Evolutionary conservation across 352 stramenopile species (phyloP), one percentile per base, ranked within the genome.

Genomic region (Globisporangium emineosum): DNA sequence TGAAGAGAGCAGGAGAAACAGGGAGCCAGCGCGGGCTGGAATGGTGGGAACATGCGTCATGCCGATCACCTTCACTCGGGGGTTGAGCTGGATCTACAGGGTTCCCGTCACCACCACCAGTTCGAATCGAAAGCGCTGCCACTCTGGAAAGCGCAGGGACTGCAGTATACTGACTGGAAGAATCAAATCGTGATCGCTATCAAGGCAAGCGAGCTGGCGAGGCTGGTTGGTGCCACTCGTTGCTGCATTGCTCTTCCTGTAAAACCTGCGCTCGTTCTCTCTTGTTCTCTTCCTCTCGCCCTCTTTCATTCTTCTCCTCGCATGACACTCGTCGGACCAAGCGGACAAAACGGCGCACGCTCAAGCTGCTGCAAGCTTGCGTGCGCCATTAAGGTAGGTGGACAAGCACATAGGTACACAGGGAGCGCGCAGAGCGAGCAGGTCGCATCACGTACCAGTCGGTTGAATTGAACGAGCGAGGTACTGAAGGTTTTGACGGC

Each of bases 391-490:
- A 17, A 37, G 19, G 32, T n/a, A 33, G 19, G 25, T 13, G 40
- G 19, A 29, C 32, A 51, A 8, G 21, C 23, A 23, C 19, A 23
- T 50, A 55, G 60, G 17, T 23, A 55, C 58, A n/a, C 49, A 58
- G 5, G n/a, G 30, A n/a, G 12, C 12, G 52, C n/a, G 30, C 52
- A 3, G 30, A 15, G 52, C 32, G 21, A 35, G 25, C 56, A 32
- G 35, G 42, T 62, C 42, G 47, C 61, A 68, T 69, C 67, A 90
- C 83, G 78, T 89, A 92, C 83, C 83, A 90, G 81, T 92, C 68
- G 83, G 77, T 90, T 85, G 79, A 90, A 92, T 88, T 80, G 81
- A 88, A 90, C 81, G 81, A 92, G 81, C 83, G 83, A 90, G 78
- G 81, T 81, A 92, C 83, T 92, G 83, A 91, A 84, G 77, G 79